A percentile compares a stretch with the other conserved stretches of the same genome.
These are phyloP conservation scores for Penicillium atrosanguineum DNA, from an alignment of 495 filamentous ascomycete species.

Conservation along the genomic window DNA sequence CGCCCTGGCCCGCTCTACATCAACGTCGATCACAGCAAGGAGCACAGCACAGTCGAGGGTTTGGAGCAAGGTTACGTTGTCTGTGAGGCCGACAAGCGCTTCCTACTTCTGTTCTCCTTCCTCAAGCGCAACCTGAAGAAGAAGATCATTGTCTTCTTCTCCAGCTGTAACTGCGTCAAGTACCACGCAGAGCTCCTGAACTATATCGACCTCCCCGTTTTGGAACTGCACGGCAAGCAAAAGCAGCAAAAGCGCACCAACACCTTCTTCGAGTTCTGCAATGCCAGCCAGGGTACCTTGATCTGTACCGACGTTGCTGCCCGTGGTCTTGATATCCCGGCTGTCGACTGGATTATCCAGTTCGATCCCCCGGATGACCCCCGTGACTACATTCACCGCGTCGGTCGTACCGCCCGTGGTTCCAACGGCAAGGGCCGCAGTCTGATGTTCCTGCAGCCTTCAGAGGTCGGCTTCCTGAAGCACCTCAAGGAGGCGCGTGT, in stretches of 20 bases:
- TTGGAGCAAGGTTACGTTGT: conserved; percentile 94
- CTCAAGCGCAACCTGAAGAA: conserved; percentile 86
- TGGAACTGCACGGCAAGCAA: conserved; percentile 78
- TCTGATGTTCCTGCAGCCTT: conserved; percentile 88
- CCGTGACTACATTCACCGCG: conserved; percentile 92
- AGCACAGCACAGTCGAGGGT: conserved; percentile 83
- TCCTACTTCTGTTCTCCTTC: conserved; percentile 93
- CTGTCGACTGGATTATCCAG: conserved; percentile 94
- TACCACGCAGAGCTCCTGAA: conserved; percentile 93
- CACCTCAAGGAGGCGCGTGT: conserved; percentile 90
- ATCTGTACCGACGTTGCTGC: conserved; percentile 98
- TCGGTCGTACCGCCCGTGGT: conserved; percentile 91
- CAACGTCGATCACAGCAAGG: conserved; percentile 80
- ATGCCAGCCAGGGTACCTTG: conserved; percentile 82
- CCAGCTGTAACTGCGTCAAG: conserved; percentile 89
- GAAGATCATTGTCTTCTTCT: conserved; percentile 97
- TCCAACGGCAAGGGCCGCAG: conserved; percentile 77
- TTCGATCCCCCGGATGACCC: conserved; percentile 93
- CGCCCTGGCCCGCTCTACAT: conserved; percentile 92
- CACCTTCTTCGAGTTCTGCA: conserved; percentile 98
- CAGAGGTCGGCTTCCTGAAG: conserved; percentile 87
- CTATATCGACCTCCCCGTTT: conserved; percentile 92
- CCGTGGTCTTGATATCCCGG: conserved; percentile 88
- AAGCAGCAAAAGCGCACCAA: conserved; percentile 97
- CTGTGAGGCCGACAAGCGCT: conserved; percentile 89